Conservation (phyloP, 192 early-diverging fungal species). For the Podila verticillata region DNA sequence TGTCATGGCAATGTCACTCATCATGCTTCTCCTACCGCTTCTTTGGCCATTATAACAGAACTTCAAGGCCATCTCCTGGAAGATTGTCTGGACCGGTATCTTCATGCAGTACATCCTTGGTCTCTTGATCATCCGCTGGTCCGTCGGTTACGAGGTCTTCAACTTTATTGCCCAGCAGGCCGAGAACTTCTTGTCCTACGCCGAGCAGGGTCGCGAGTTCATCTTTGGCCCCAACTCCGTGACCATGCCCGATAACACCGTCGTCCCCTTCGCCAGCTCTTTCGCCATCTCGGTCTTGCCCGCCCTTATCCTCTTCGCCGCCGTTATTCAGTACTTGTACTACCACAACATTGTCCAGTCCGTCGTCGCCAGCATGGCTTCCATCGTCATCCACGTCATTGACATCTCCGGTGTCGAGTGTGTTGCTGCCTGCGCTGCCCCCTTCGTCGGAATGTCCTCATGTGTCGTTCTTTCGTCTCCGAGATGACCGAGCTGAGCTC, state of each 20-base stretch:
- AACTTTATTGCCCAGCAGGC: slow-evolving; percentile 67
- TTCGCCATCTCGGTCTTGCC: slow-evolving; percentile 83
- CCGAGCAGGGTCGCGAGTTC: slow-evolving; percentile 74
- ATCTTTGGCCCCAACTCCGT: slow-evolving; percentile 65
- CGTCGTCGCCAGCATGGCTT: slow-evolving; percentile 74
- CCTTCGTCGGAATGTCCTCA: slow-evolving; percentile 82
- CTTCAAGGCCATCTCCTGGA: slow-evolving; percentile 74
- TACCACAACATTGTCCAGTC: slow-evolving; percentile 90
- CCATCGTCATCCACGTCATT: slow-evolving; percentile 71
- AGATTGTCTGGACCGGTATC: slow-evolving; percentile 76
- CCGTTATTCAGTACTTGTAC: slow-evolving; percentile 84
- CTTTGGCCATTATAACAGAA: slow-evolving; percentile 31
- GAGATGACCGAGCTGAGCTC: slow-evolving; percentile 88
- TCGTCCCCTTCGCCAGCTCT: slow-evolving; percentile 8
- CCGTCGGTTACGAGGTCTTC: slow-evolving; percentile 78
- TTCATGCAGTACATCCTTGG: slow-evolving; percentile 84
- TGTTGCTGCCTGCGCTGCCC: slow-evolving; percentile 85
- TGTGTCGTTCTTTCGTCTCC: slow-evolving; percentile 82
- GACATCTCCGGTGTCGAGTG: slow-evolving; percentile 87
- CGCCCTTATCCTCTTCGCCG: slow-evolving; percentile 88
- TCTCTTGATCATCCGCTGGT: slow-evolving; percentile 78
- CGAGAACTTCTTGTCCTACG: slow-evolving; percentile 69
- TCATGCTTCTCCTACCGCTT: too few relatives aligned
- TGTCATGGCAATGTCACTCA: too few relatives aligned
- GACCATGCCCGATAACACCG: slow-evolving; percentile 28